Percentiles rank a stretch among this genome's conserved stretches.
Evolutionary conservation across 306 rosid species (phyloP).

Genomic region (Medicago truncatula): MtrunA17r5.0-ANR NC_053047.1:8159001-8159500

Average conservation of each 20-base stretch:
- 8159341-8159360: constrained; percentile 83
- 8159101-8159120: constrained; percentile 96
- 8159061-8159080: constrained; percentile 96
- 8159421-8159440: constrained; percentile 76
- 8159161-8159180: constrained; percentile 94
- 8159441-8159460: constrained; percentile 80
- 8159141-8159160: constrained; percentile 91
- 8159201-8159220: constrained; percentile 96
- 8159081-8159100: constrained; percentile 95
- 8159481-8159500: constrained; percentile 81
- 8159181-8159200: constrained; percentile 98
- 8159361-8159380: constrained; percentile 92
- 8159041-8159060: constrained; percentile 96
- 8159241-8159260: constrained; percentile 97
- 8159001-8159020: constrained; percentile 95
- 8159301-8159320: constrained; percentile 96
- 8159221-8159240: constrained; percentile 93
- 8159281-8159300: constrained; percentile 91
- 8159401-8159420: constrained; percentile 88
- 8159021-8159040: constrained; percentile 95
- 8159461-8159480: constrained; percentile 84
- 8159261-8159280: constrained; percentile 87
- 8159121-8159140: constrained; percentile 90
- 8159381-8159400: constrained; percentile 99
- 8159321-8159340: constrained; percentile 93